A percentile compares a stretch with the other conserved stretches of the same genome.
These are phyloP conservation scores for Calocybe indica DNA, from an alignment of 768 basidiomycete species.

Conservation along the genomic window DNA sequence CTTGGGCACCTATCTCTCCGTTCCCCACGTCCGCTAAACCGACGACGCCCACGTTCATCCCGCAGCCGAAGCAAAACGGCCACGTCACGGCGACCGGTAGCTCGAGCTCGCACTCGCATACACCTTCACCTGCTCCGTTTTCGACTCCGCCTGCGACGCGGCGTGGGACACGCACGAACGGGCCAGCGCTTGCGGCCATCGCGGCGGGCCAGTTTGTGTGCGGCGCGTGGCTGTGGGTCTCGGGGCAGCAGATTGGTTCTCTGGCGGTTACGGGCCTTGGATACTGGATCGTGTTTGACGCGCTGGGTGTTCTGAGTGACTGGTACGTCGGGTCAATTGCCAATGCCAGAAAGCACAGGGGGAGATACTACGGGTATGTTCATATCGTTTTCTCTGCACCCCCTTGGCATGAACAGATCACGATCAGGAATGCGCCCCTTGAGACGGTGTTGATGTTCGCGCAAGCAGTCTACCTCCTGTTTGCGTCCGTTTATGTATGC, in stretches of 20 bases:
- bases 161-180: background rate
- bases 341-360: conserved; percentile 19
- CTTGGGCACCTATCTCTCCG: conserved; percentile 59
- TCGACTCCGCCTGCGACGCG: background rate
- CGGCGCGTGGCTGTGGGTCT: conserved; percentile 80
- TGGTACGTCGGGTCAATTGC: conserved; percentile 22
- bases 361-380: conserved; percentile 47
- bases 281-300: conserved; percentile 95
- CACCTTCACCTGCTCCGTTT: background rate
- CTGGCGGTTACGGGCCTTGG: conserved; percentile 86
- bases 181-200: conserved; percentile 11
- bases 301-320: conserved; percentile 58
- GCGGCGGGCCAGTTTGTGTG: conserved; percentile 48
- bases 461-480: conserved; percentile 91
- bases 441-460: conserved; percentile 77
- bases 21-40: conserved; percentile 25
- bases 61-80: conserved; percentile 8
- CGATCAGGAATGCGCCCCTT: conserved; percentile 52
- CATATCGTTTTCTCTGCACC: background rate
- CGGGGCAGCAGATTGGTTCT: conserved; percentile 84
- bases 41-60: conserved; percentile 7
- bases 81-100: conserved; percentile 4
- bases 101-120: background rate
- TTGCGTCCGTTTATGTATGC: conserved; percentile 91
- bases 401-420: conserved; percentile 4